Percentiles rank a stretch among this genome's conserved stretches.
Evolutionary conservation across 164 flowering plant species (phyloP).

Genomic region (Stephania japonica): DNA sequence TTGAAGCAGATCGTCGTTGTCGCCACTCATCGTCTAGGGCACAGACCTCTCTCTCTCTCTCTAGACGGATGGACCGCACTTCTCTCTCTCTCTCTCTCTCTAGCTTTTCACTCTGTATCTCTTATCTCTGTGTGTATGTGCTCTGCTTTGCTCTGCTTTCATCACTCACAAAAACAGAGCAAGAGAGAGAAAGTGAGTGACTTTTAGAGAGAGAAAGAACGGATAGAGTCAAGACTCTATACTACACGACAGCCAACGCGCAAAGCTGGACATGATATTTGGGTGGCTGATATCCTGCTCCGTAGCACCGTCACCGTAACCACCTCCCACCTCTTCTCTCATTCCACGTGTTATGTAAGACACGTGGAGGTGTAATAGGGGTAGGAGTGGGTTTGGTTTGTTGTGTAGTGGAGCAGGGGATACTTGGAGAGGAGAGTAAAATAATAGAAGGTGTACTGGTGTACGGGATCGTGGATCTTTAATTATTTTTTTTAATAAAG

Average conservation of each 20-base stretch:
- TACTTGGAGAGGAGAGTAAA: constrained; percentile 3
- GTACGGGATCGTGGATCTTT: constrained; percentile 15
- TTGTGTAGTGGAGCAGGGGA: not conserved
- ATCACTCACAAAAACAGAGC: not conserved
- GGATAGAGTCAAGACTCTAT: constrained; percentile 1
- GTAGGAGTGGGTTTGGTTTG: not conserved
- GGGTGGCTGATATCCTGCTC: not conserved
- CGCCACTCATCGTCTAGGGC: not conserved
- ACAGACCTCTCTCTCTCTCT: not conserved
- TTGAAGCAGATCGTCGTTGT: not conserved
- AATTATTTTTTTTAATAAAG: no score
- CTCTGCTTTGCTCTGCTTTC: not conserved
- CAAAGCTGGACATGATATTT: not conserved
- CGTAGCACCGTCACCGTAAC: not conserved
- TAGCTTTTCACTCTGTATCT: no score
- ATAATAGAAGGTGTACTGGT: constrained; percentile 2
- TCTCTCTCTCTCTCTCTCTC: not conserved
- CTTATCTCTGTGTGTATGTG: not conserved
- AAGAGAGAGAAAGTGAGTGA: constrained; percentile 4
- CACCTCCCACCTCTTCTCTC: not conserved
- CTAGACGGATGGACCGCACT: no score
- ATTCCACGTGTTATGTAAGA: not conserved
- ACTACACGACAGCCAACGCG: not conserved
- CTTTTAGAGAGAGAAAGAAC: not conserved
- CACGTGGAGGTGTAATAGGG: not conserved